Percentiles rank a stretch among this genome's conserved stretches.
Conservation (phyloP, 495 filamentous ascomycete genomes). For the Neurospora hispaniola region DNA sequence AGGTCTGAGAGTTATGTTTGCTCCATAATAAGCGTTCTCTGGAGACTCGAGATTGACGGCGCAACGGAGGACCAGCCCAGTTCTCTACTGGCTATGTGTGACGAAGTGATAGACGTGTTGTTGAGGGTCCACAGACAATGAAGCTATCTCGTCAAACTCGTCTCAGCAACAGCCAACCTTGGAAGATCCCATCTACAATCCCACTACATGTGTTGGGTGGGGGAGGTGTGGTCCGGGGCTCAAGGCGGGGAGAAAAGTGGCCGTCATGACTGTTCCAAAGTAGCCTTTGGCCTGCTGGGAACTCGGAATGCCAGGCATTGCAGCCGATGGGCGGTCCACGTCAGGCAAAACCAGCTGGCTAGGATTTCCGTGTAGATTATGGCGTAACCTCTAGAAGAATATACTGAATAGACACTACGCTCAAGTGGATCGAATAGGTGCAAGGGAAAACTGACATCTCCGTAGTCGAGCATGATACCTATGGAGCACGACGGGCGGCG, state of each 20-base stretch:
- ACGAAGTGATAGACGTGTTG: not conserved
- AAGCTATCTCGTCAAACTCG: not conserved
- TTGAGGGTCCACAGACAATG: not conserved
- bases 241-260: not conserved
- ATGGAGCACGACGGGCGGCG: not conserved
- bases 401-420: not conserved
- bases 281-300: not conserved
- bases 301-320: not conserved
- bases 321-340: not conserved
- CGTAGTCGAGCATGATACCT: not conserved
- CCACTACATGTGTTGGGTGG: not conserved
- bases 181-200: not conserved
- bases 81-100: not conserved
- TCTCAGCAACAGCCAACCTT: not conserved
- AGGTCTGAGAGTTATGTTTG: not conserved
- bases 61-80: not conserved
- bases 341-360: not conserved
- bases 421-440: not conserved
- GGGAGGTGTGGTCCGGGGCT: not conserved
- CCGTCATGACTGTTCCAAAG: not conserved
- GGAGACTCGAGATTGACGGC: not conserved
- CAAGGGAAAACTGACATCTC: not conserved
- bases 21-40: not conserved
- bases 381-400: not conserved
- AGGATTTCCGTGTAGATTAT: not conserved